phyloP scores from a whole-genome alignment of 257 asterid genomes.

The Gentiana straminea region DNA sequence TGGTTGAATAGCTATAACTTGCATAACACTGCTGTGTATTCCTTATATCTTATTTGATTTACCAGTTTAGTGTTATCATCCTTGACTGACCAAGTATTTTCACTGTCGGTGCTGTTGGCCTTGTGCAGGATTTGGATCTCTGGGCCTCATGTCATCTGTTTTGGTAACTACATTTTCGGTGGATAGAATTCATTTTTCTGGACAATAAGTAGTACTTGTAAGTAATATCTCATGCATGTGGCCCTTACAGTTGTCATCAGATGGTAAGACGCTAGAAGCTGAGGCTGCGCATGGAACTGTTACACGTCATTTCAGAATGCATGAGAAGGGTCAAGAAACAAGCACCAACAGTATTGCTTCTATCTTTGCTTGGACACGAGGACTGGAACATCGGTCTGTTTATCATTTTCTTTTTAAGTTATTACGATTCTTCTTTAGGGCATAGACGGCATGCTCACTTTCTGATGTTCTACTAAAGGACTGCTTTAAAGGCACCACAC shows the following conservation, averaged over 20 bases:
- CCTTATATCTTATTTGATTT: neutral
- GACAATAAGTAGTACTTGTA: neutral
- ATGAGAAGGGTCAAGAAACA: constrained; percentile 91
- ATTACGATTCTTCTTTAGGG: neutral
- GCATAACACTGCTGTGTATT: neutral
- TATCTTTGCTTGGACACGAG: constrained; percentile 92
- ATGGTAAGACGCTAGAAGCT: constrained; percentile 88
- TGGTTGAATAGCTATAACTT: neutral
- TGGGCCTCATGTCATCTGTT: constrained; percentile 90
- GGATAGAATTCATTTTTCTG: neutral
- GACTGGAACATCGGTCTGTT: constrained; percentile 70
- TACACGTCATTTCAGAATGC: constrained; percentile 77
- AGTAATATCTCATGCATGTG: neutral
- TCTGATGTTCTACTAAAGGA: neutral
- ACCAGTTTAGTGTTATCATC: neutral
- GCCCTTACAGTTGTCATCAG: constrained; percentile 63
- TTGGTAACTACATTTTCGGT: constrained; percentile 38
- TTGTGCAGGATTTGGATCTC: constrained; percentile 80
- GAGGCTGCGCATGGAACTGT: constrained; percentile 99
- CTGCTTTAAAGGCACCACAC: too few species aligned
- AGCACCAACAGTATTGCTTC: constrained; percentile 94
- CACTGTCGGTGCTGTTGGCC: neutral
- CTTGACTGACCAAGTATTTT: neutral
- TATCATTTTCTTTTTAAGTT: too few species aligned
- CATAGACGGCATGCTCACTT: neutral